Conservation (phyloP, 2,329 filamentous ascomycete species). For the Mariannaea sp. region DNA sequence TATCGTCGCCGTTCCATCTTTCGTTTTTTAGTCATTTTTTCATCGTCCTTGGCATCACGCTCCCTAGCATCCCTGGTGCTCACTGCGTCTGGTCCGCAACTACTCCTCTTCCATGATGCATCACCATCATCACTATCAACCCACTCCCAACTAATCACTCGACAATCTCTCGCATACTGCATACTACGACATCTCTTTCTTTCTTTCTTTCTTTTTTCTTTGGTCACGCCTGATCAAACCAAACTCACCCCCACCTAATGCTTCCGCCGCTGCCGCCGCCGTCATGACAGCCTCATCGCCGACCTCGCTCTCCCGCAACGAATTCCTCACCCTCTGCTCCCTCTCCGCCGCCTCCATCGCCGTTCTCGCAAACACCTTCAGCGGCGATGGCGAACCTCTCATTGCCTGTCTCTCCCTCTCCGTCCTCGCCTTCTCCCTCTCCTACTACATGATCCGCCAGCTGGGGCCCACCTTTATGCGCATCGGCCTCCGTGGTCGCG, state of each 20-base stretch:
- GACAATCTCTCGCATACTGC: no score
- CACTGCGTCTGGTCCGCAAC: no score
- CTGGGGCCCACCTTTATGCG: slow-evolving; percentile 87
- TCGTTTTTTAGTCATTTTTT: no score
- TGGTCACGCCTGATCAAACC: no score
- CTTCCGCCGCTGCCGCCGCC: slow-evolving; percentile 6
- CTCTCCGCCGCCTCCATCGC: slow-evolving; percentile 72
- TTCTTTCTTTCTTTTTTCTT: no score
- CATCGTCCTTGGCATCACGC: no score
- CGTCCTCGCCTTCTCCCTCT: slow-evolving; percentile 78
- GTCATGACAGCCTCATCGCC: slow-evolving; percentile 40
- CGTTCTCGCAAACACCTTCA: slow-evolving; percentile 80
- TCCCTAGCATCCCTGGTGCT: no score
- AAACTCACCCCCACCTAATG: neutral
- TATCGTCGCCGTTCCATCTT: no score
- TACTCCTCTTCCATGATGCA: no score
- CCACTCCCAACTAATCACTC: no score
- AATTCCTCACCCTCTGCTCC: slow-evolving; percentile 61
- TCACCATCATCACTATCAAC: no score
- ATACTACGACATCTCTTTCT: no score
- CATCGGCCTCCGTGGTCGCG: slow-evolving; percentile 85
- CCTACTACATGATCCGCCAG: slow-evolving; percentile 90
- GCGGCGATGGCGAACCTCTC: slow-evolving; percentile 85
- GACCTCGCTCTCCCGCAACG: slow-evolving; percentile 54
- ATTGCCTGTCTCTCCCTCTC: slow-evolving; percentile 88